phyloP scores from a whole-genome alignment of 768 basidiomycete species.

The Rhizopogon salebrosus region DNA sequence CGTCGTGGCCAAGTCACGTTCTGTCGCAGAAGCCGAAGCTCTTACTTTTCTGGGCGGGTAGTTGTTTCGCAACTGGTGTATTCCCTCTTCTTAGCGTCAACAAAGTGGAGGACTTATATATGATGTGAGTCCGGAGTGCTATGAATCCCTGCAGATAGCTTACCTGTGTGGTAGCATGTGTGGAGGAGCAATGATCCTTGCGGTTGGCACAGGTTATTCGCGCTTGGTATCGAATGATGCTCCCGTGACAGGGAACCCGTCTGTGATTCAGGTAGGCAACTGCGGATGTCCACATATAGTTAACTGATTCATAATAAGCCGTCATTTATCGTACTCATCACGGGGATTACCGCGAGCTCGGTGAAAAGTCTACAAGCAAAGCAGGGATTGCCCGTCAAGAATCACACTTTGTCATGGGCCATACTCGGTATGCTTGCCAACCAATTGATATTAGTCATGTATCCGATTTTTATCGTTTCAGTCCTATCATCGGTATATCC shows the following conservation, averaged over 20 bases:
- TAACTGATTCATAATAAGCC: constrained; percentile 26
- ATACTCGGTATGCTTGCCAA: constrained; percentile 45
- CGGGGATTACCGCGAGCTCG: constrained; percentile 55
- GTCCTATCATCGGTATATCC: constrained; percentile 49
- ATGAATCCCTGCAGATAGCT: constrained; percentile 3
- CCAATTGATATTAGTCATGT: neutral
- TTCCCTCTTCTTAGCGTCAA: constrained; percentile 75
- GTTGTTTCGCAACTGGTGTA: constrained; percentile 50
- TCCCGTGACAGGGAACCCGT: neutral
- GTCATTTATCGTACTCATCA: constrained; percentile 38
- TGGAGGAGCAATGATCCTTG: constrained; percentile 45
- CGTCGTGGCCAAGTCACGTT: constrained; percentile 38
- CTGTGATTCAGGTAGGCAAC: constrained; percentile 21
- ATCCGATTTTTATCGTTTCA: constrained; percentile 17
- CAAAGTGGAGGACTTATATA: constrained; percentile 53
- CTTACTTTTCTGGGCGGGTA: constrained; percentile 37
- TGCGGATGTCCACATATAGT: neutral
- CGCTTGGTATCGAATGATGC: constrained; percentile 1
- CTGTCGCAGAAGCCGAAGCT: constrained; percentile 22
- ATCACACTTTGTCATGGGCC: constrained; percentile 62
- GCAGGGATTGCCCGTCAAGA: constrained; percentile 53
- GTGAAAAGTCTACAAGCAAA: constrained; percentile 59
- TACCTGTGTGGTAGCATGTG: constrained; percentile 28
- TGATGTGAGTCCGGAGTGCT: constrained; percentile 46
- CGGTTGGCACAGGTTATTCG: constrained; percentile 23